Evolutionary conservation across 345 rosid species (phyloP).

Genomic region (Eucalyptus rudis): DNA sequence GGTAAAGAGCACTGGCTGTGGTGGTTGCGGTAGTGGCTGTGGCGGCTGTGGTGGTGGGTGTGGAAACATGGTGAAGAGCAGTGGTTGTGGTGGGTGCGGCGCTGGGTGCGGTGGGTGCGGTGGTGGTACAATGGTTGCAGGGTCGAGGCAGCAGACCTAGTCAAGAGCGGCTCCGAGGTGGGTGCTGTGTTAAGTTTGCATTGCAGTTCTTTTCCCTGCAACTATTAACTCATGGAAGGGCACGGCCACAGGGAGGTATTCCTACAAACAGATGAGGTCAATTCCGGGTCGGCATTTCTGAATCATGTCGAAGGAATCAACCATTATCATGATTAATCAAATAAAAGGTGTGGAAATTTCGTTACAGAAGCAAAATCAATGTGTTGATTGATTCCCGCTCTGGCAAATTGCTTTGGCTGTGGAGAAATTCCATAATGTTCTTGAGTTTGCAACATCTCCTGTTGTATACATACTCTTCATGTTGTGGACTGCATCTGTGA

Average conservation of each 20-base stretch:
- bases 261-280: not conserved
- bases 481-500: not conserved
- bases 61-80: not conserved
- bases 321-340: not conserved
- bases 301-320: not conserved
- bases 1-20: conserved; percentile 12
- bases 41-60: conserved; percentile 14
- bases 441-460: not conserved
- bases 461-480: not conserved
- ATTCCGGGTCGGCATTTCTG: not conserved
- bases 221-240: not conserved
- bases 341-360: not conserved
- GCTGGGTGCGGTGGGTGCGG: conserved; percentile 18
- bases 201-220: not conserved
- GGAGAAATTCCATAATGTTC: not conserved
- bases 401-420: not conserved
- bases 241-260: not conserved
- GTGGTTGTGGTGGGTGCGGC: conserved; percentile 9
- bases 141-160: not conserved
- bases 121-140: not conserved
- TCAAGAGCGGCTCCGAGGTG: not conserved
- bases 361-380: not conserved
- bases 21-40: not conserved
- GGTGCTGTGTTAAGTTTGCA: not conserved
- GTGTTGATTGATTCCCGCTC: not conserved